A percentile compares a stretch with the other conserved stretches of the same genome.
Evolutionary conservation across 1,284 basidiomycete genomes (phyloP).

Genomic region (Rhodotorula sp.): DNA sequence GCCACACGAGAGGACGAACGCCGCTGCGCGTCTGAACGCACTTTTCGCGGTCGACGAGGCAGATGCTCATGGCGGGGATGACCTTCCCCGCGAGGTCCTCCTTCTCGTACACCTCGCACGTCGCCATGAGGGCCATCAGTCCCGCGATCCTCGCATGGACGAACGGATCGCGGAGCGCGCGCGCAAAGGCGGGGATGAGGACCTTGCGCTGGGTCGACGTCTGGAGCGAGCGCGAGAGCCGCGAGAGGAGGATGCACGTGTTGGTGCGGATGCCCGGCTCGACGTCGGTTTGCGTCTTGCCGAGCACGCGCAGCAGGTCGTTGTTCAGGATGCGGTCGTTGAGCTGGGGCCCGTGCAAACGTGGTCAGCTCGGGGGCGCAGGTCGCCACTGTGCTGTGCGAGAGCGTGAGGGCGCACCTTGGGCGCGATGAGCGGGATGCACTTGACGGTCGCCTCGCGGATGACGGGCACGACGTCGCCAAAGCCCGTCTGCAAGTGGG

Average conservation of each 20-base stretch:
- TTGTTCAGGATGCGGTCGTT: conserved; percentile 94
- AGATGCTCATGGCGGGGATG: conserved; percentile 76
- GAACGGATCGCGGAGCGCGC: conserved; percentile 87
- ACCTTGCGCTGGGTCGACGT: conserved; percentile 92
- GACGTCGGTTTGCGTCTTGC: conserved; percentile 86
- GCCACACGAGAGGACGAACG: not conserved
- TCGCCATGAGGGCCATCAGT: conserved; percentile 94
- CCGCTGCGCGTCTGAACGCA: conserved; percentile 2
- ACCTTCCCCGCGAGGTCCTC: conserved; percentile 89
- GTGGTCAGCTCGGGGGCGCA: not conserved
- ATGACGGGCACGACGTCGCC: conserved; percentile 90
- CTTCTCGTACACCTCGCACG: conserved; percentile 81
- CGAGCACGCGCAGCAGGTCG: conserved; percentile 87
- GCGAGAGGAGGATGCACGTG: conserved; percentile 92
- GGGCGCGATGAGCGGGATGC: conserved; percentile 77
- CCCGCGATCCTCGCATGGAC: conserved; percentile 92
- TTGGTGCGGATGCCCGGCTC: conserved; percentile 97
- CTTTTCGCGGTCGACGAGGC: conserved; percentile 77
- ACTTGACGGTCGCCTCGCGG: conserved; percentile 89
- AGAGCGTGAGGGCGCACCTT: conserved; percentile 60
- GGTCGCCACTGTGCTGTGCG: not conserved
- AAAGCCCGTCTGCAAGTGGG: conserved; percentile 92
- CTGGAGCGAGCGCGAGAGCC: conserved; percentile 80
- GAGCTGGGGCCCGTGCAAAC: conserved; percentile 57
- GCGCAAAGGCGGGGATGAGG: conserved; percentile 88